A percentile compares a stretch with the other conserved stretches of the same genome.
Conservation (phyloP, 805 yeast genomes). For the Hanseniaspora lachancei region DNA sequence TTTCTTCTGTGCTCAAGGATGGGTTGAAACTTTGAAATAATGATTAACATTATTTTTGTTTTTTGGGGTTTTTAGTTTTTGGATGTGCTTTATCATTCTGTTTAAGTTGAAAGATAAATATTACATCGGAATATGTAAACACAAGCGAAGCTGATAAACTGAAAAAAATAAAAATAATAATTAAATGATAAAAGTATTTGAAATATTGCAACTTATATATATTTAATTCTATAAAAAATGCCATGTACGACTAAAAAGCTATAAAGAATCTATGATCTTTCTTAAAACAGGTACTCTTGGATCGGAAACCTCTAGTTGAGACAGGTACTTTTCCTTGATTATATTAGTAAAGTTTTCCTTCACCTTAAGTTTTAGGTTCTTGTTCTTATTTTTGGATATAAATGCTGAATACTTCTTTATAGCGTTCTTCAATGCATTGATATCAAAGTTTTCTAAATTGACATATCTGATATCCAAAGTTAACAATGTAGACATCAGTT, state of each 20-base stretch:
- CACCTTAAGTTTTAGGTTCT: slow-evolving; percentile 26
- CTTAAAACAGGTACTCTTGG: slow-evolving; percentile 23
- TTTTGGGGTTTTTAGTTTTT: too few species aligned
- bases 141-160: not conserved
- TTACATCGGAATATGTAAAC: not conserved
- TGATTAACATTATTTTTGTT: too few species aligned
- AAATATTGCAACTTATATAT: not conserved
- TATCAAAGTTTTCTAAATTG: slow-evolving; percentile 29
- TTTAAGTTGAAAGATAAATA: too few species aligned
- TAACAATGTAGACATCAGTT: slow-evolving; percentile 39
- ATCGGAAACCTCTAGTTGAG: slow-evolving; percentile 21
- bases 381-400: slow-evolving; percentile 31
- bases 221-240: not conserved
- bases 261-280: slow-evolving; percentile 19
- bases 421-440: slow-evolving; percentile 50
- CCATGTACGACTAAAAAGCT: not conserved
- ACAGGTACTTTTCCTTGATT: slow-evolving; percentile 27
- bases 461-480: slow-evolving; percentile 54
- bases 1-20: slow-evolving; percentile 81
- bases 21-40: slow-evolving; percentile 37
- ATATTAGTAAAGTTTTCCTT: slow-evolving; percentile 26
- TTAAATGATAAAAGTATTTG: not conserved
- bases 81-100: too few species aligned
- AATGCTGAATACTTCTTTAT: slow-evolving; percentile 60
- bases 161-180: not conserved